A percentile compares a stretch with the other conserved stretches of the same genome.
Conservation (phyloP, 2,329 filamentous ascomycete genomes). For the Nannizzia gypsea region DNA sequence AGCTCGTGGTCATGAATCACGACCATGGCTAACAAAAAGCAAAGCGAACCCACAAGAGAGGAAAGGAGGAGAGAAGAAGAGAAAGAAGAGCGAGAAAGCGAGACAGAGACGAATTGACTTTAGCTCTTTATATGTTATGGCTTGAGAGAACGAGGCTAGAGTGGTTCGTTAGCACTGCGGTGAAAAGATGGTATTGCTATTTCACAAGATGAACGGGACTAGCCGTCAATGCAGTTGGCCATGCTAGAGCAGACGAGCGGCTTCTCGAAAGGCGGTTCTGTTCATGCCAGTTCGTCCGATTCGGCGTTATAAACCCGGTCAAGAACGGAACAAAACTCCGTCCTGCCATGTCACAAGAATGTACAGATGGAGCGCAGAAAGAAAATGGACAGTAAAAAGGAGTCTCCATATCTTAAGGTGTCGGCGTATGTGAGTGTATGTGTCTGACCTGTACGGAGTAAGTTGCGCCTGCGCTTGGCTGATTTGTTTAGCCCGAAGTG, state of each 20-base stretch:
- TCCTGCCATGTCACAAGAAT: not conserved
- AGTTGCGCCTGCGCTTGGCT: not conserved
- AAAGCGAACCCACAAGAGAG: not conserved
- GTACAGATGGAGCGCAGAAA: conserved; percentile 1
- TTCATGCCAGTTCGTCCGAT: not conserved
- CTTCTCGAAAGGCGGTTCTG: not conserved
- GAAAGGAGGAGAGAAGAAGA: not conserved
- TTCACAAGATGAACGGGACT: too few relatives aligned
- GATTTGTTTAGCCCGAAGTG: not conserved
- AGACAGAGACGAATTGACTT: not conserved
- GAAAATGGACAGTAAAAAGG: not conserved
- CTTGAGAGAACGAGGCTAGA: not conserved
- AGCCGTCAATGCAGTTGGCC: too few relatives aligned
- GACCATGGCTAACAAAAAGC: not conserved
- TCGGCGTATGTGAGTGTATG: not conserved
- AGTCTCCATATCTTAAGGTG: not conserved
- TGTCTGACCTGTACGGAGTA: not conserved
- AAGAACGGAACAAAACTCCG: not conserved
- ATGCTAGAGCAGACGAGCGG: not conserved
- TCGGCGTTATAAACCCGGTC: not conserved
- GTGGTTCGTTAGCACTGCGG: too few relatives aligned
- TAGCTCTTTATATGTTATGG: not conserved
- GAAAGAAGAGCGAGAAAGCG: not conserved
- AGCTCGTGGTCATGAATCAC: not conserved
- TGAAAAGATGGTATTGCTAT: too few relatives aligned